Evolutionary conservation across 345 rosid genomes (phyloP), one percentile per base, ranked within the genome.

Genomic region (Salix suchowensis): DNA sequence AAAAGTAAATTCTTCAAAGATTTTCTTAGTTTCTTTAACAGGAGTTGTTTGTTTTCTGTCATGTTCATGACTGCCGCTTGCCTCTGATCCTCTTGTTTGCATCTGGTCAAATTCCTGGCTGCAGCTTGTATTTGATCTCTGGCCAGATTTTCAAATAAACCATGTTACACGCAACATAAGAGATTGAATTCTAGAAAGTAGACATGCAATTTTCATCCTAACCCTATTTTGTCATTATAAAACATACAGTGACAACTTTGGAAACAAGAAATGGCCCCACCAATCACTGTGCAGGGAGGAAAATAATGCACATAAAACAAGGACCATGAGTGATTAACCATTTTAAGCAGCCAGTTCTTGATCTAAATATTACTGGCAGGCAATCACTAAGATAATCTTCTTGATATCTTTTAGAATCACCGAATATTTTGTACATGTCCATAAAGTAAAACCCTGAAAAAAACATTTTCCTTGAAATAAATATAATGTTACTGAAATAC

Each of bases 101-200:
- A 83, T 69, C 67, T 68, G 76, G 58, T 72, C 78, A 9, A 68
- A 65, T 76, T 83, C 87, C 72, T 61, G 77, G 58, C n/a, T 65
- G 34, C 36, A 37, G 71, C 71, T 74, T 62, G 24, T 44, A 67
- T 48, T 74, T 44, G 88, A 65, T 48, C 81, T 75, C 60, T 80
- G 30, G 12, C 74, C 74, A 72, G 52, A 64, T 93, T 85, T 83
- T 75, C 75, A 70, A 26, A 55, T 2, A 77, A 60, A 77, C 58
- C 50, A 71, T 46, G 21, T 14, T 68, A 83, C 26, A 77, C 70
- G 68, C 16, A 73, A 72, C 74, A 61, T 2, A 26, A 61, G 11
- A 44, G 21, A 36, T 48, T 37, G 72, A 77, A 71, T 67, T 62
- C 40, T 11, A 58, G 24, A 37, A 28, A 71, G 26, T 1, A 34